phyloP scores from a whole-genome alignment of 1,284 basidiomycete genomes.

The Trametes sp. region DNA sequence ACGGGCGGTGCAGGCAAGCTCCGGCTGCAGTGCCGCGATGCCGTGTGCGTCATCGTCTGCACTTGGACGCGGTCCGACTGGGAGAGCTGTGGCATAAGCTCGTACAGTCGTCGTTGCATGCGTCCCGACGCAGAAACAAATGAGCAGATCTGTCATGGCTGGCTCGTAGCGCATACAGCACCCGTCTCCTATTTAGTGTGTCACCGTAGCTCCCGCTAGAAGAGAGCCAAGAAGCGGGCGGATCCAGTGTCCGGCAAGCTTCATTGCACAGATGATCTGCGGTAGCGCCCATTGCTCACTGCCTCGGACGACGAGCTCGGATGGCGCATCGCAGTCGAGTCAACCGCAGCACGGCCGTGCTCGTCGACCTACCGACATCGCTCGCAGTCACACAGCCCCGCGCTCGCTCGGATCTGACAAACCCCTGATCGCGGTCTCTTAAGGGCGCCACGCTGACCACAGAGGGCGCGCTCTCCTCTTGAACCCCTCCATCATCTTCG shows the following conservation, averaged over 20 bases:
- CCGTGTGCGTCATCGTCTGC: conserved; percentile 17
- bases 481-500: conserved; percentile 21
- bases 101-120: background rate
- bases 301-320: conserved; percentile 8
- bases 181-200: background rate
- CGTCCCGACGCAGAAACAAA: background rate
- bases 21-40: conserved; percentile 7
- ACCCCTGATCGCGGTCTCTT: conserved; percentile 20
- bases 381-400: conserved; percentile 14
- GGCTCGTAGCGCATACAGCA: background rate
- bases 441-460: conserved; percentile 28
- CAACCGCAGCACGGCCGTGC: conserved; percentile 9
- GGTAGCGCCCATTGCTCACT: conserved; percentile 4
- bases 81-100: background rate
- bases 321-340: conserved; percentile 14
- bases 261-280: conserved; percentile 1
- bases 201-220: background rate
- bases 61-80: conserved; percentile 7
- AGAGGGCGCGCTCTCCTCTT: conserved; percentile 13
- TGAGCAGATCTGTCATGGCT: background rate
- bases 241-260: background rate
- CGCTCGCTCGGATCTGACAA: conserved; percentile 10
- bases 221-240: background rate
- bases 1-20: background rate
- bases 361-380: conserved; percentile 7